Conservation (phyloP, 2,329 filamentous ascomycete genomes). For the Chalaropsis ovoidea region DNA sequence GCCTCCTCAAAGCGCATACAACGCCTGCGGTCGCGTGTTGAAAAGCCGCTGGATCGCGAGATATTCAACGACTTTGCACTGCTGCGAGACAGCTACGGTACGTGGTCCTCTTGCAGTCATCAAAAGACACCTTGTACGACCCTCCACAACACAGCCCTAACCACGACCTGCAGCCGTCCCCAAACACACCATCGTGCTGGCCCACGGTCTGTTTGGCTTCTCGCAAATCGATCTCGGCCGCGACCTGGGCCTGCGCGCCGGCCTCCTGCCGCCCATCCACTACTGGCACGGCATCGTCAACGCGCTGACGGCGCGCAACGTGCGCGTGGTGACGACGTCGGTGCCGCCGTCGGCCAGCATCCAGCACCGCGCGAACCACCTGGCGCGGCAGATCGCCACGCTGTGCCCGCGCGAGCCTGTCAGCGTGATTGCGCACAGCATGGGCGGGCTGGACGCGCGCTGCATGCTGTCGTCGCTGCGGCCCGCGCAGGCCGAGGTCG, state of each 20-base stretch:
- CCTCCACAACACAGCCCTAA: not conserved
- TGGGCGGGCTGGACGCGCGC: conserved; percentile 55
- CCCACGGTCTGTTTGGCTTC: conserved; percentile 56
- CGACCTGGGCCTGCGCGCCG: conserved; percentile 24
- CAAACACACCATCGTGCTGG: conserved; percentile 53
- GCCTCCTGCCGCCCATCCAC: conserved; percentile 43
- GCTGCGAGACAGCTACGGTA: conserved; percentile 23
- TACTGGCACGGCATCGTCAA: conserved; percentile 58
- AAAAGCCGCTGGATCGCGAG: conserved; percentile 23
- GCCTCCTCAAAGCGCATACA: not conserved
- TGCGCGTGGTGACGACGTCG: conserved; percentile 48
- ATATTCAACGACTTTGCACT: conserved; percentile 25
- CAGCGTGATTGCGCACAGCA: conserved; percentile 64
- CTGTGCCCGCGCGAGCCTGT: conserved; percentile 44
- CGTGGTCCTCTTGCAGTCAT: not conserved
- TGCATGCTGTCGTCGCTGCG: conserved; percentile 53
- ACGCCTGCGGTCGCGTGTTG: conserved; percentile 2
- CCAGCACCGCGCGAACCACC: conserved; percentile 47
- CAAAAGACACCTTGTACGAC: not conserved
- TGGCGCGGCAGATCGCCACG: conserved; percentile 45
- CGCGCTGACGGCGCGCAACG: conserved; percentile 44
- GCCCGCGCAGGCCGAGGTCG: conserved; percentile 34
- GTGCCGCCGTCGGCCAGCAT: conserved; percentile 54
- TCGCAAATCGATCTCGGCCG: conserved; percentile 41
- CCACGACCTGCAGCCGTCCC: conserved; percentile 31